Evolutionary conservation across 805 yeast genomes (phyloP), one percentile per base, ranked within the genome.

Genomic region (Candida incommunis): DNA sequence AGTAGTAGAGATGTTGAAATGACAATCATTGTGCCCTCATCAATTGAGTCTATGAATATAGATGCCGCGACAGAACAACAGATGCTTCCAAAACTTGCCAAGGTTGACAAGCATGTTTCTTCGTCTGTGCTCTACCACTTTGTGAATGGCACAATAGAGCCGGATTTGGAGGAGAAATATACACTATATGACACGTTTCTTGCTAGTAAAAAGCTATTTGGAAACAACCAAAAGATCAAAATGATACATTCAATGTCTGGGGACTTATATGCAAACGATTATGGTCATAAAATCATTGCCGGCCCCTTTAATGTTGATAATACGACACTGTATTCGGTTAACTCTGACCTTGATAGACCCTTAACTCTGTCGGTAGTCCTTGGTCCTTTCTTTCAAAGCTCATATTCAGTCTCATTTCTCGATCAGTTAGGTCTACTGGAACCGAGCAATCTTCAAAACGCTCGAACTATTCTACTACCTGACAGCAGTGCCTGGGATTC

Each of bases 391-490:
- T 67, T 69, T 43, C 70, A 73, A 43, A 82, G 92, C 54, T 72
- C 94, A 2, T 73, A 67, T 48, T 78, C 94, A 0, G 55, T 86
- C 41, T 64, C 69, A 16, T 76, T 75, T 51, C 59, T 88, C 47
- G 69, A 73, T 42, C 62, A 70, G 15, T 67, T 76, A 40, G 70
- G 68, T 5, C 58, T 84, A 25, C 61, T 76, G 21, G 72, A 73
- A 46, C 66, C 81, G 37, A 63, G 70, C 11, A 70, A 69, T 3
- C 80, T 79, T 47, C 60, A 64, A 20, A 54, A 65, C 20, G 94
- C 94, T 0, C 85, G 86, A 63, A 76, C 96, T 0, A 62, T 80
- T 0, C 74, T 88, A 44, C 64, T 88, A 23, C 97, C 97, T 0
- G 79, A 87, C 46, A 77, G 82, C 24, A 65, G 69, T 37, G 73